A percentile compares a stretch with the other conserved stretches of the same genome.
Conservation (phyloP, 2,329 filamentous ascomycete genomes). For the Ceratocystis harringtonii region DNA sequence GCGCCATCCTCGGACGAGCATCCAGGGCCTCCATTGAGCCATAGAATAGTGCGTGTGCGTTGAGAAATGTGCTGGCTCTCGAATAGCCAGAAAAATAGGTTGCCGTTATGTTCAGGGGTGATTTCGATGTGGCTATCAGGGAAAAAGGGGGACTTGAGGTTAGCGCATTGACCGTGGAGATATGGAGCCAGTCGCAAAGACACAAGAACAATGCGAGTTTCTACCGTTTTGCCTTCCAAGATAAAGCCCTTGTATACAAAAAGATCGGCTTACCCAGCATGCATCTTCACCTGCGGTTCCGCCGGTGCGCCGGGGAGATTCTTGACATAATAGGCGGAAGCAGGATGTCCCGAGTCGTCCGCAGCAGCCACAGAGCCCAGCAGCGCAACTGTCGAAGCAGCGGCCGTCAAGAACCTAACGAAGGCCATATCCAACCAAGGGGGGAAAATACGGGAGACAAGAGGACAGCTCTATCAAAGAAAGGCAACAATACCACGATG, state of each 20-base stretch:
- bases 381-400: conserved; percentile 17
- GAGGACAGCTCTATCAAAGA: background rate
- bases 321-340: conserved; percentile 63
- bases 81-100: conserved; percentile 98
- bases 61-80: conserved; percentile 92
- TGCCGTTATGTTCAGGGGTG: conserved; percentile 68
- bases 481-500: too few species aligned
- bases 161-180: background rate
- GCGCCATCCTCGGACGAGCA: conserved; percentile 96
- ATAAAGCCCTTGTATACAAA: background rate
- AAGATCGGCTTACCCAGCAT: conserved; percentile 65
- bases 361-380: conserved; percentile 22
- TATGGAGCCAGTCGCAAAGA: background rate
- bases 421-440: conserved; percentile 20
- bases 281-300: conserved; percentile 75
- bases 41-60: conserved; percentile 77
- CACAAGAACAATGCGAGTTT: background rate
- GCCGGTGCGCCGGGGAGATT: conserved; percentile 71
- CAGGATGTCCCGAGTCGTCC: conserved; percentile 21
- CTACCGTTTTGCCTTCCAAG: background rate
- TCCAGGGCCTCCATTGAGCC: conserved; percentile 92
- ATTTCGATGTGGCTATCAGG: conserved; percentile 71
- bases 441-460: too few species aligned
- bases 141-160: background rate
- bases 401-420: conserved; percentile 8